phyloP scores from a whole-genome alignment of 805 yeast species.

The Tetrapisispora taiwanensis region DNA sequence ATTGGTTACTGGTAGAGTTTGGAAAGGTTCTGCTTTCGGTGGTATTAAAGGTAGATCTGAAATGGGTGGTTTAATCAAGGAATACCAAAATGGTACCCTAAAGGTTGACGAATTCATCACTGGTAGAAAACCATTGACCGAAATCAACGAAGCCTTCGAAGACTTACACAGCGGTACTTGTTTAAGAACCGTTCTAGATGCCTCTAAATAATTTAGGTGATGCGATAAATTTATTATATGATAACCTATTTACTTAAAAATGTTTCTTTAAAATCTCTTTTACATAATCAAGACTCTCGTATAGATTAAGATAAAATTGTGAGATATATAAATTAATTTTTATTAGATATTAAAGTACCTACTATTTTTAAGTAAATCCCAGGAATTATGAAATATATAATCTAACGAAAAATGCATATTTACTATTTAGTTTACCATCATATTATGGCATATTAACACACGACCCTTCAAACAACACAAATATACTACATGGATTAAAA shows the following conservation, averaged over 20 bases:
- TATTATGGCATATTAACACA: too few species aligned
- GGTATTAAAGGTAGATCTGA: slow-evolving; percentile 97
- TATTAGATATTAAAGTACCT: background rate
- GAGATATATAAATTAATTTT: too few species aligned
- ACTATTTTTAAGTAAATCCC: background rate
- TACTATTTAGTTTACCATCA: too few species aligned
- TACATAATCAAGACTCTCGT: too few species aligned
- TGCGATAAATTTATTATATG: background rate
- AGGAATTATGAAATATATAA: background rate
- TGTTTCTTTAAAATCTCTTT: too few species aligned
- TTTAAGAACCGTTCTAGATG: slow-evolving; percentile 77
- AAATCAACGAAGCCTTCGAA: slow-evolving; percentile 82
- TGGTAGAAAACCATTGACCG: slow-evolving; percentile 66
- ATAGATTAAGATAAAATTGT: too few species aligned
- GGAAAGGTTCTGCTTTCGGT: slow-evolving; percentile 99
- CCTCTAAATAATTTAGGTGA: background rate
- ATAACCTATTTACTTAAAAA: background rate
- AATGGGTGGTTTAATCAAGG: slow-evolving; percentile 81
- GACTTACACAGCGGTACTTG: slow-evolving; percentile 93
- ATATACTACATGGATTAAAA: too few species aligned
- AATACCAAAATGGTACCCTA: slow-evolving; percentile 68
- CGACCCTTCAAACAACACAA: too few species aligned
- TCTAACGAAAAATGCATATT: background rate
- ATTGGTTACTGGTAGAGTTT: slow-evolving; percentile 95
- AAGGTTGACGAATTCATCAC: slow-evolving; percentile 94